Evolutionary conservation across 163 green algal species (phyloP).

Genomic region (Prototheca wickerhamii): DNA sequence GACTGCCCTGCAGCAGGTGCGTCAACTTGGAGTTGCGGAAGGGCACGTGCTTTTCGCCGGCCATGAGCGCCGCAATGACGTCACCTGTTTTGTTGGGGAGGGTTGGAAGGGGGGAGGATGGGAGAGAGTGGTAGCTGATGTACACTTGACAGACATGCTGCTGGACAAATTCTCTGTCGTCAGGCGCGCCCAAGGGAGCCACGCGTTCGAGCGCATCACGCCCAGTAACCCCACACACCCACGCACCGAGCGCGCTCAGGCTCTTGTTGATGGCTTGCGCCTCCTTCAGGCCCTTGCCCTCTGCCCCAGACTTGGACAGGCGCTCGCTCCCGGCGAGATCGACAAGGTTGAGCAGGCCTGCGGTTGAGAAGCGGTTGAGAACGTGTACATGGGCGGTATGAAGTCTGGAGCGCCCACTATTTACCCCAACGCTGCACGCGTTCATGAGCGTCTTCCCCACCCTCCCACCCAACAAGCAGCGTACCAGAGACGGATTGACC

Average conservation of each 20-base stretch:
- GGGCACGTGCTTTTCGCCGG: slow-evolving; percentile 80
- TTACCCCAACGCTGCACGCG: no score
- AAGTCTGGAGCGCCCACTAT: no score
- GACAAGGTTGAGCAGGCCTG: slow-evolving; percentile 85
- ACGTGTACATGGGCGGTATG: no score
- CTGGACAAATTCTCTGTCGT: no score
- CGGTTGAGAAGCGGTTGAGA: slow-evolving; percentile 35
- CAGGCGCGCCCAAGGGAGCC: no score
- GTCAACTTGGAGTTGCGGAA: slow-evolving; percentile 97
- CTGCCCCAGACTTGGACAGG: slow-evolving; percentile 24
- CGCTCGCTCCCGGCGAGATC: slow-evolving; percentile 65
- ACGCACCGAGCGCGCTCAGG: slow-evolving; percentile 58
- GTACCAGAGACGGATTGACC: not conserved
- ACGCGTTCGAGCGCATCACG: no score
- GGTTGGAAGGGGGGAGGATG: not conserved
- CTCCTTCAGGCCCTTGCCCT: slow-evolving; percentile 75
- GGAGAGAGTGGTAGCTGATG: no score
- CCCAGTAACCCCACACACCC: not conserved
- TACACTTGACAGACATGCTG: no score
- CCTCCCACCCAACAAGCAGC: not conserved
- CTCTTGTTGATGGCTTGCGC: slow-evolving; percentile 87
- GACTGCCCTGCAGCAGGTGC: slow-evolving; percentile 69
- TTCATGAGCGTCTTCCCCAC: not conserved
- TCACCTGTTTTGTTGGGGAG: slow-evolving; percentile 40
- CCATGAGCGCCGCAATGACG: slow-evolving; percentile 74